phyloP scores from a whole-genome alignment of 2,329 filamentous ascomycete genomes.

The Domatiomyces globalis region DNA sequence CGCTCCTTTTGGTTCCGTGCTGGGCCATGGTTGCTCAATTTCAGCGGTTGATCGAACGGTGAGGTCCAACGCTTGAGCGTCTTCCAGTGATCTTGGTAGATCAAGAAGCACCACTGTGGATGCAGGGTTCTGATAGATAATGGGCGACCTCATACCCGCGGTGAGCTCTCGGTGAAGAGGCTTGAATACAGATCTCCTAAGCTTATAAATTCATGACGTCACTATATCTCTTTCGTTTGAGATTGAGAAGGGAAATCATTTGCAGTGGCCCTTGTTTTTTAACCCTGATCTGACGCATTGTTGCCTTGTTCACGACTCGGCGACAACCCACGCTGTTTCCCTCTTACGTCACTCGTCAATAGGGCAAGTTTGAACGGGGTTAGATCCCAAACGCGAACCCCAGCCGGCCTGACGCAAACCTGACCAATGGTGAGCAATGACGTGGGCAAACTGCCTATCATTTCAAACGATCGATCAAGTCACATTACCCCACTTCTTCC shows the following conservation, averaged over 20 bases:
- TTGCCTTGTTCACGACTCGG: too few relatives aligned
- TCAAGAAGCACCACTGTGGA: constrained; percentile 37
- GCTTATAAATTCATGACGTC: too few relatives aligned
- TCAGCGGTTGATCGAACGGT: constrained; percentile 34
- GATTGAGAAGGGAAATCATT: too few relatives aligned
- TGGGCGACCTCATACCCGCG: neutral
- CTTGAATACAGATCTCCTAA: too few relatives aligned
- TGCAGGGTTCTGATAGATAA: neutral
- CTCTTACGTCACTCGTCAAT: neutral
- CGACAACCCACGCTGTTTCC: too few relatives aligned
- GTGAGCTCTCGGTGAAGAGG: neutral
- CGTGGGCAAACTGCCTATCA: neutral
- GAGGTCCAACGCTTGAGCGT: constrained; percentile 31
- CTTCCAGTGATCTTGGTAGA: constrained; percentile 43
- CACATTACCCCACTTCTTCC: neutral
- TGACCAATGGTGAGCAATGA: neutral
- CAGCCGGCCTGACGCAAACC: too few relatives aligned
- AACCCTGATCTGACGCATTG: too few relatives aligned
- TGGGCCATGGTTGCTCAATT: constrained; percentile 33
- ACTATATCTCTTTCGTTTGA: too few relatives aligned
- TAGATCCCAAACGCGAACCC: too few relatives aligned
- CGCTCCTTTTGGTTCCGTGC: constrained; percentile 37
- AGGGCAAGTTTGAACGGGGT: neutral
- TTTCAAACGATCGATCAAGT: neutral
- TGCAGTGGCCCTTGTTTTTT: too few relatives aligned